Evolutionary conservation across 2,329 filamentous ascomycete genomes (phyloP), one percentile per base, ranked within the genome.

Genomic region (Thermomyces lanuginosus): DNA sequence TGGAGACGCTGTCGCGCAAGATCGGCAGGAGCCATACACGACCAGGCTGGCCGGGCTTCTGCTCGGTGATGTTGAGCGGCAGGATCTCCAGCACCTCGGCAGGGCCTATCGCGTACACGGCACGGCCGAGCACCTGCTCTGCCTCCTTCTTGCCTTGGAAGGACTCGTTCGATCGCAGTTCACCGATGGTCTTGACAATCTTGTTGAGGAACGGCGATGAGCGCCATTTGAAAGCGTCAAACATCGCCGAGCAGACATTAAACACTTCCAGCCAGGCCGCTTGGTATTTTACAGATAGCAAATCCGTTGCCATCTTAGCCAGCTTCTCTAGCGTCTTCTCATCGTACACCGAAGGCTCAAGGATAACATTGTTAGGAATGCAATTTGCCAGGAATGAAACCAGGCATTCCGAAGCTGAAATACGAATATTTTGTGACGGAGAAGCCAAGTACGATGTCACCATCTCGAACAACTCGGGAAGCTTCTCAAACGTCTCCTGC

Each of bases 111-210:
- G 82, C 82, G 36, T 74, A 70, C 35, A 95, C 73, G 4, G 86
- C 89, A 45, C 79, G 79, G 9, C 82, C 80, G 25, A 98, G 70
- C 6, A 98, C 77, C 30, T 78, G 72, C 43, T 98, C 89, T 1
- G 86, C 86, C 47, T 95, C 79, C 51, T 92, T 92, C 60, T 95
- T 98, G 28, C 82, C 82, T 31, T 76, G 66, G 54, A 98, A 98
- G 0, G 82, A 77, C 13, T 89, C 75, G 42, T 82, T 92, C 33
- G 76, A 72, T 32, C 89, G 76, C 28, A 98, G 66, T 35, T 92
- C 84, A 21, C 89, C 89, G 30, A 98, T 65, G 2, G 69, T 75
- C 46, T 73, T 77, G 34, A 84, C 70, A 22, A 89, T 69, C 29
- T 74, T 73, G 24, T 72, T 63, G 36, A 95, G 63, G 34, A 83